Percentiles rank a stretch among this genome's conserved stretches.
These are phyloP conservation scores for Russula compacta DNA, from an alignment of 768 basidiomycete species.

Conservation along the genomic window DNA sequence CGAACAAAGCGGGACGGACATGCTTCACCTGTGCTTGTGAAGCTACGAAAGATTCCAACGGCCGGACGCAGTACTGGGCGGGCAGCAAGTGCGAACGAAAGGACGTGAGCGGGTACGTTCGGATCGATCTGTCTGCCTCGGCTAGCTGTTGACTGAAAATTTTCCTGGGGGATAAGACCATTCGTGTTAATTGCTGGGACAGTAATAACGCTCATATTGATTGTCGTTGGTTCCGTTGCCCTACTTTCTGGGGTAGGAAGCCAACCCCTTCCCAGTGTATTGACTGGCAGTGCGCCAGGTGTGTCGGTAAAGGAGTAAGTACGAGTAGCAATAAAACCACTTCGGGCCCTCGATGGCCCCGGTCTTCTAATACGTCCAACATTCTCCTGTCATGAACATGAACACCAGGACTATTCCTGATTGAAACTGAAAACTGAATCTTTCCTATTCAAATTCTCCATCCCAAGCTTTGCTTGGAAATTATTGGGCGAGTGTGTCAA, in stretches of 20 bases:
- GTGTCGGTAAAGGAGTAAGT: slow-evolving; percentile 9
- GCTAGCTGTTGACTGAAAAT: not conserved
- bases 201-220: slow-evolving; percentile 49
- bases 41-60: slow-evolving; percentile 40
- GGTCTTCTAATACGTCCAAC: not conserved
- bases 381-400: not conserved
- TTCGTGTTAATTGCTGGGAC: slow-evolving; percentile 71
- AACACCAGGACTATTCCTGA: not conserved
- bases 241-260: slow-evolving; percentile 55
- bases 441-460: not conserved
- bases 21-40: slow-evolving; percentile 42
- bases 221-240: slow-evolving; percentile 58
- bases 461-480: not conserved
- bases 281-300: slow-evolving; percentile 46
- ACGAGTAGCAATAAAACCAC: not conserved
- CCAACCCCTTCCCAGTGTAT: slow-evolving; percentile 61
- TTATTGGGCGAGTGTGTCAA: not conserved
- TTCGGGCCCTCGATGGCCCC: not conserved
- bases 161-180: slow-evolving; percentile 35
- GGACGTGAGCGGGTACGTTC: slow-evolving; percentile 70
- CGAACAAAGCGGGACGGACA: slow-evolving; percentile 46
- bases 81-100: slow-evolving; percentile 68
- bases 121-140: not conserved
- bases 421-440: not conserved
- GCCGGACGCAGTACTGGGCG: slow-evolving; percentile 62